These are phyloP conservation scores for Acacia confusa DNA, from an alignment of 306 rosid genomes.

Conservation along the genomic window DNA sequence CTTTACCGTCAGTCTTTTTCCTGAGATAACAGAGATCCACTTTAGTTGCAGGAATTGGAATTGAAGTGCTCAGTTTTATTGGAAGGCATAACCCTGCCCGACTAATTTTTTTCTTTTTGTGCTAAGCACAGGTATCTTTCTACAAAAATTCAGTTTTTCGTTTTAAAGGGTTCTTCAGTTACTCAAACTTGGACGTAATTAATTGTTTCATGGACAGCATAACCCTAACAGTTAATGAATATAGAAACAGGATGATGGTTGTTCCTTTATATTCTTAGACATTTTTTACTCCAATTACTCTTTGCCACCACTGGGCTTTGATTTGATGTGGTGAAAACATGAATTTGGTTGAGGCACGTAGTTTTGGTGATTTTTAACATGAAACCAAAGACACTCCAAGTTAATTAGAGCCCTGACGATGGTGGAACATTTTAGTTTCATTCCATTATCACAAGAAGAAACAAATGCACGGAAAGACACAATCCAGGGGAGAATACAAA, in stretches of 20 bases:
- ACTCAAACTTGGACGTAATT: background rate
- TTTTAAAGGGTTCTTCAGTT: background rate
- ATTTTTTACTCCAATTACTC: background rate
- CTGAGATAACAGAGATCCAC: slow-evolving; percentile 39
- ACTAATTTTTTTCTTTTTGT: no score
- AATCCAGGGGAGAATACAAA: background rate
- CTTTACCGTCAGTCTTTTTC: slow-evolving; percentile 55
- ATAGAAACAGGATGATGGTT: slow-evolving; percentile 1
- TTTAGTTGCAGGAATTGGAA: slow-evolving; percentile 7
- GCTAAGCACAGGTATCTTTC: no score
- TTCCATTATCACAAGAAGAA: slow-evolving; percentile 4
- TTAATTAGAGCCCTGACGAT: background rate
- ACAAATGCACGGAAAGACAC: background rate
- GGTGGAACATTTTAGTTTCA: background rate
- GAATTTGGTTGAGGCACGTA: background rate
- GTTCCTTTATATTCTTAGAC: background rate
- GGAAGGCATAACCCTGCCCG: background rate
- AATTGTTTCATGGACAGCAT: background rate
- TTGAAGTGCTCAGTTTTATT: background rate
- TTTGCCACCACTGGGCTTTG: background rate
- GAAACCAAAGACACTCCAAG: background rate
- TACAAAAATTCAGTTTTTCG: background rate
- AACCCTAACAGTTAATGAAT: slow-evolving; percentile 4
- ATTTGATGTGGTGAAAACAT: background rate
- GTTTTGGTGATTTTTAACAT: background rate